Evolutionary conservation across 306 rosid genomes (phyloP), one percentile per base, ranked within the genome.

Genomic region (Cicer cuneatum): DNA sequence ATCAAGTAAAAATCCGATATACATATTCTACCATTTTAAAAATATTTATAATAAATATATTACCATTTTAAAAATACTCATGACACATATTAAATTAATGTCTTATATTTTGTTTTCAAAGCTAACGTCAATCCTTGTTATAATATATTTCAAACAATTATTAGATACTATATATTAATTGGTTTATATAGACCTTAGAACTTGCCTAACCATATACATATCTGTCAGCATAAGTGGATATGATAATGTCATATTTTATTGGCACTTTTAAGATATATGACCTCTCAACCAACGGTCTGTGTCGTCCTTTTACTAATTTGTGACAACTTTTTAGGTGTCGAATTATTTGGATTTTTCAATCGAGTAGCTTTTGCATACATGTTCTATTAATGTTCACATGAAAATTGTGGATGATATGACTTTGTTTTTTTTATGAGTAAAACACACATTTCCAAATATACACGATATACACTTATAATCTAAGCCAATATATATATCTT

Each of bases 251-350:
- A 81, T 68, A 84, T 83, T 83, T 87, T 73, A 85, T 73, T 71
- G 47, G 73, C 84, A 63, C 89, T 64, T 86, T 89, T 86, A 54
- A 75, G 65, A 61, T 39, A 83, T 53, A 80, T 63, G 97, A 93
- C 89, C 59, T 76, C 76, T 86, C 90, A 90, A 84, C 92, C 16
- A 80, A 81, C 84, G 14, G 39, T 49, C 71, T 24, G 21, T 76
- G 73, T 73, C 87, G 74, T 80, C 65, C 83, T 76, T 82, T 76
- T 84, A 78, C 72, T 69, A 15, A 15, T 74, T 87, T 75, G 83
- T 71, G 41, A 12, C 87, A 76, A 83, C 79, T 83, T 71, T 52
- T 77, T 80, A 64, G 88, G 83, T 81, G 90, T 82, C 83, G 59
- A 76, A 74, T 71, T 69, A 8, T 85, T 80, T 82, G 86, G 85